phyloP scores from a whole-genome alignment of 257 asterid species.

The Solanum clarkiae region DNA sequence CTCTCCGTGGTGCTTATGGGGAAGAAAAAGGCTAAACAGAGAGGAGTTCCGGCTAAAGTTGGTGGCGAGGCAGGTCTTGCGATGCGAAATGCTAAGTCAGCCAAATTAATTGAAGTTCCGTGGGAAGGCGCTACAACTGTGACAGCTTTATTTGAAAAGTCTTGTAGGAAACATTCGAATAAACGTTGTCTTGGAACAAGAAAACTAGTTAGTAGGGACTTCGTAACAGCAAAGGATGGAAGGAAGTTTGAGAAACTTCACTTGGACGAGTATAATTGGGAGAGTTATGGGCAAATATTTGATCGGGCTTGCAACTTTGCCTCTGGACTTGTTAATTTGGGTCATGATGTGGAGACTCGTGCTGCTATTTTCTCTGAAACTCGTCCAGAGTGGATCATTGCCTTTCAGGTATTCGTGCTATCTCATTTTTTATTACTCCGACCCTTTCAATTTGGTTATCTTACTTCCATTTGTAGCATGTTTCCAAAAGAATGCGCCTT shows the following conservation, averaged over 20 bases:
- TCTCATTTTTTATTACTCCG: not conserved
- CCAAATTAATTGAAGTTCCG: constrained; percentile 60
- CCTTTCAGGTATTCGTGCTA: constrained; percentile 44
- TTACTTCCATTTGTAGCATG: not conserved
- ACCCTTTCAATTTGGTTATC: not conserved
- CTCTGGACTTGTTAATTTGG: constrained; percentile 70
- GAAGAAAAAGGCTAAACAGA: constrained; percentile 46
- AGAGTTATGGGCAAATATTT: constrained; percentile 42
- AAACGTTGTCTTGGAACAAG: constrained; percentile 68
- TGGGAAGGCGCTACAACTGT: constrained; percentile 91
- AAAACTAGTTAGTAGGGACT: constrained; percentile 40
- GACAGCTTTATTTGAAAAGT: constrained; percentile 83
- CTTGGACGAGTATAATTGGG: constrained; percentile 82
- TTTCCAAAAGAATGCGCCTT: not conserved
- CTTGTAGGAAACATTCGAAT: constrained; percentile 43
- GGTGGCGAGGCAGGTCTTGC: constrained; percentile 68
- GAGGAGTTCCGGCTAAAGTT: constrained; percentile 69
- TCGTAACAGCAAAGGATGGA: constrained; percentile 56
- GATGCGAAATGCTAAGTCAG: constrained; percentile 58
- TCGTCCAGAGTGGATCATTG: constrained; percentile 74
- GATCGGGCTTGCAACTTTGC: constrained; percentile 63
- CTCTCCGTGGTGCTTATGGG: constrained; percentile 40
- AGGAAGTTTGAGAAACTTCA: constrained; percentile 84
- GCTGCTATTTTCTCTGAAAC: constrained; percentile 84
- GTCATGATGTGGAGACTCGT: constrained; percentile 69